Percentiles rank a stretch among this genome's conserved stretches.
These are phyloP conservation scores for Arthrinium phaeospermum DNA, from an alignment of 2,329 filamentous ascomycete genomes.

Conservation along the genomic window DNA sequence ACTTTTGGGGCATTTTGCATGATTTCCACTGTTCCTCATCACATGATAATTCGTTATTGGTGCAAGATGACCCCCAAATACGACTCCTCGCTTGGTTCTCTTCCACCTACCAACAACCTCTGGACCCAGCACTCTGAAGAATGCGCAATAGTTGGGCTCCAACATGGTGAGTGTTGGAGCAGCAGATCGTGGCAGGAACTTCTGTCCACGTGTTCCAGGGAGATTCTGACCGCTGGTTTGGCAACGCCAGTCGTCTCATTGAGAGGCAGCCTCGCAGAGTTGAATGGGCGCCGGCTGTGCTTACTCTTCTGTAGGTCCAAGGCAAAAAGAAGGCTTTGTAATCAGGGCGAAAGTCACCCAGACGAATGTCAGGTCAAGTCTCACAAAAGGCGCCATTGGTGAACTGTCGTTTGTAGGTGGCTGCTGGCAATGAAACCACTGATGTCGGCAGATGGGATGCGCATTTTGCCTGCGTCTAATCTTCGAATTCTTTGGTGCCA, in stretches of 20 bases:
- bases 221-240: background rate
- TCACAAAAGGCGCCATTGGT: background rate
- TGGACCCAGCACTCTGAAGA: background rate
- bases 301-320: background rate
- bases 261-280: background rate
- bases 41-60: background rate
- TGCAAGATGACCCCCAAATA: background rate
- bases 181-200: background rate
- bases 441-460: background rate
- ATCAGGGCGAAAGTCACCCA: background rate
- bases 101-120: background rate
- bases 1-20: background rate
- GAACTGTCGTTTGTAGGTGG: background rate
- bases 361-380: background rate
- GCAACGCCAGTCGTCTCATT: background rate
- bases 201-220: background rate
- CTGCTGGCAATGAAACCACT: background rate
- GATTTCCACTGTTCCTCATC: background rate
- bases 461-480: background rate
- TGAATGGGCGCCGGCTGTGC: background rate
- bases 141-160: background rate
- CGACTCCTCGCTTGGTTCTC: background rate
- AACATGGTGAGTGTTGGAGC: no score
- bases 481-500: background rate
- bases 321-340: background rate